phyloP scores from a whole-genome alignment of 2,329 filamentous ascomycete species.

The Pyrenophora seminiperda region DNA sequence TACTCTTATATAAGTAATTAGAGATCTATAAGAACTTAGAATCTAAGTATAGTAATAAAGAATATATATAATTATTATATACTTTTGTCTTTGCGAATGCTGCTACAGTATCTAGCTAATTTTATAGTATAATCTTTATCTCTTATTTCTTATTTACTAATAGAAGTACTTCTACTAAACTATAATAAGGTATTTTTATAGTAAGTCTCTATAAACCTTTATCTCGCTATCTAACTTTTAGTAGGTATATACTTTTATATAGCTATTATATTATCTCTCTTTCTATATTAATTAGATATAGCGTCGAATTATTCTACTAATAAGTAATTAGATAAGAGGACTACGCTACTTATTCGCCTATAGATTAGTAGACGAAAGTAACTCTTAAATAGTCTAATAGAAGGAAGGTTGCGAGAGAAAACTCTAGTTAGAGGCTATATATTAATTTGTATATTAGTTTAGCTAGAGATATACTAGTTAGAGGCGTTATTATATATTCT shows the following conservation, averaged over 20 bases:
- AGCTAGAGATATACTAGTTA: background rate
- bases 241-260: conserved; percentile 2
- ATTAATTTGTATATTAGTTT: background rate
- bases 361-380: background rate
- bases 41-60: background rate
- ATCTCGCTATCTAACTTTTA: background rate
- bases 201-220: background rate
- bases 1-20: conserved; percentile 4
- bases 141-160: conserved; percentile 1
- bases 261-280: conserved; percentile 1
- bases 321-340: conserved; percentile 2
- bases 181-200: conserved; percentile 1
- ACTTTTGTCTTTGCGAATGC: background rate
- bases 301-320: background rate
- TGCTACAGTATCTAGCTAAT: background rate
- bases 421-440: background rate
- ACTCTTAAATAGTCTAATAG: background rate
- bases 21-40: conserved; percentile 2
- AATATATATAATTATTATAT: background rate
- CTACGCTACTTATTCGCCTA: background rate
- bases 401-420: background rate
- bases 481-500: conserved; percentile 1
- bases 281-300: conserved; percentile 1
- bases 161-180: background rate
- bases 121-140: background rate